These are phyloP conservation scores for Papilionanthe hybrid DNA, from an alignment of 116 monocot species.

Conservation along the genomic window DNA sequence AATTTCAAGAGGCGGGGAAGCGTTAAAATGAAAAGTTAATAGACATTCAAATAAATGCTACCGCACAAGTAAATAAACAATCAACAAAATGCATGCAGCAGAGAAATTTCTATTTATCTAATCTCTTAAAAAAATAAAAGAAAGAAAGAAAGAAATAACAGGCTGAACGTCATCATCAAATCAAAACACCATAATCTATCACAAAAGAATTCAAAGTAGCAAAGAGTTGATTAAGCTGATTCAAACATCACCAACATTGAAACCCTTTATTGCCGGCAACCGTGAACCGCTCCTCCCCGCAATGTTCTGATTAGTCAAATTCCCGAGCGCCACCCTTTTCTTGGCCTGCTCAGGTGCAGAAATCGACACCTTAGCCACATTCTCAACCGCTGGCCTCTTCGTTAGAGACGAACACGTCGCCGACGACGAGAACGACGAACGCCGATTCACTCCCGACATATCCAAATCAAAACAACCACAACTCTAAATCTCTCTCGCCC, in stretches of 20 bases:
- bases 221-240: conserved; percentile 1
- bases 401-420: conserved; percentile 9
- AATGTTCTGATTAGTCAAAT: conserved; percentile 42
- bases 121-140: background rate
- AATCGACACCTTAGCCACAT: conserved; percentile 14
- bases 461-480: conserved; percentile 12
- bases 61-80: background rate
- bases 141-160: background rate
- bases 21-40: background rate
- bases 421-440: conserved; percentile 16
- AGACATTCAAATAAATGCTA: background rate
- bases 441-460: conserved; percentile 18
- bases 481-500: background rate
- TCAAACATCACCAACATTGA: conserved; percentile 20
- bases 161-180: background rate
- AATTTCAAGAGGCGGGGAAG: background rate
- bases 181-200: background rate
- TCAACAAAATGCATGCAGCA: background rate
- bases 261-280: conserved; percentile 10
- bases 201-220: background rate
- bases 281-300: conserved; percentile 17
- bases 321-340: conserved; percentile 64
- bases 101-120: background rate
- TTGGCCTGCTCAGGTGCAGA: conserved; percentile 39
- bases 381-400: conserved; percentile 56